These are phyloP conservation scores for Phytophthora fragariae DNA, from an alignment of 352 stramenopile species.

Conservation along the genomic window DNA sequence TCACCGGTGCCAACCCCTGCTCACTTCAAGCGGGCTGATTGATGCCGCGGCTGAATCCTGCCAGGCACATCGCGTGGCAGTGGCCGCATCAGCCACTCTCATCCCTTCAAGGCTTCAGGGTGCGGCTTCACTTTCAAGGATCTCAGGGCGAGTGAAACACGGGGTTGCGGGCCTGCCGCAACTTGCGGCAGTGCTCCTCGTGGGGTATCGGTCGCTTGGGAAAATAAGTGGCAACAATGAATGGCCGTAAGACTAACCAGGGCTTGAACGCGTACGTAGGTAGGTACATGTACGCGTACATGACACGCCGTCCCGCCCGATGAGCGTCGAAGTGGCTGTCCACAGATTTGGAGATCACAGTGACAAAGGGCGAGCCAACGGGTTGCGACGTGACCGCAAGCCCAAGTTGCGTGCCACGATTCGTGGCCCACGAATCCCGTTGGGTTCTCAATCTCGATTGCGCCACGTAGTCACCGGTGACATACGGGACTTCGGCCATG, in stretches of 20 bases:
- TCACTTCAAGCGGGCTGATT: background rate
- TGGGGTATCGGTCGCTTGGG: too few species aligned
- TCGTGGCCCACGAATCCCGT: constrained; percentile 42
- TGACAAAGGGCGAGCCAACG: constrained; percentile 50
- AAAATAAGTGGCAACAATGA: too few species aligned
- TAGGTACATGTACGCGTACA: constrained; percentile 51
- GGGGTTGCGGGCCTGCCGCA: too few species aligned
- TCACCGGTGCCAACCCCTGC: background rate
- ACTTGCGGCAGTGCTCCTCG: too few species aligned
- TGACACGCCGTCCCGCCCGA: constrained; percentile 49
- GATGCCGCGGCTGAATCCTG: background rate
- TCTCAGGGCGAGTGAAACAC: background rate
- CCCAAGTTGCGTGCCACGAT: constrained; percentile 42
- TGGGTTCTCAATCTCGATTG: constrained; percentile 45
- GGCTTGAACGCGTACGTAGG: constrained; percentile 50
- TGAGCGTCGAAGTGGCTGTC: constrained; percentile 54
- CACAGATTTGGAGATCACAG: constrained; percentile 61
- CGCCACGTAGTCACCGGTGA: too few species aligned
- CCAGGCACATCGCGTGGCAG: background rate
- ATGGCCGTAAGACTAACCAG: too few species aligned
- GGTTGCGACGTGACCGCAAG: constrained; percentile 44
- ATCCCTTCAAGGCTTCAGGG: background rate
- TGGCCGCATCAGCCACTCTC: background rate
- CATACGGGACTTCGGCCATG: too few species aligned
- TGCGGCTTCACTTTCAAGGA: background rate